Evolutionary conservation across 192 early-diverging fungal genomes (phyloP).

Genomic region (Podila horticola): DNA sequence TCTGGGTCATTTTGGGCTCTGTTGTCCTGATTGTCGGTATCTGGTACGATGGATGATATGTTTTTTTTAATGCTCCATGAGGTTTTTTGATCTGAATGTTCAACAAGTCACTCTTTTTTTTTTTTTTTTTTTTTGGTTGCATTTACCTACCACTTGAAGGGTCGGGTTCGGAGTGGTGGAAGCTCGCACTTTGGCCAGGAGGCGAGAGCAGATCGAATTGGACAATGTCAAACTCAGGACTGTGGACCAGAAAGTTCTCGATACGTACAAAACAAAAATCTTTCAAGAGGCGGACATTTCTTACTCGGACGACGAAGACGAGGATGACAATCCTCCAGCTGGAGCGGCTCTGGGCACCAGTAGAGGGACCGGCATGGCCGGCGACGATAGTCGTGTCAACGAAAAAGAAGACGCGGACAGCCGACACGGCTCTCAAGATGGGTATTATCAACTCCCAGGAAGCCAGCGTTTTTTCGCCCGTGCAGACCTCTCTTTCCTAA

Average conservation of each 20-base stretch:
- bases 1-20: conserved; percentile 37
- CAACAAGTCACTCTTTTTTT: neutral
- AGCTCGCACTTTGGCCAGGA: conserved; percentile 20
- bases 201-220: conserved; percentile 25
- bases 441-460: neutral
- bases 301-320: conserved; percentile 29
- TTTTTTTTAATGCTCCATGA: neutral
- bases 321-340: neutral
- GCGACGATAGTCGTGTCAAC: too few species aligned
- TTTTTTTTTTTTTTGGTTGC: neutral
- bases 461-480: conserved; percentile 19
- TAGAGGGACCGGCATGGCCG: too few species aligned
- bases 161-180: conserved; percentile 43
- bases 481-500: conserved; percentile 5
- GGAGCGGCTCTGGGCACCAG: neutral
- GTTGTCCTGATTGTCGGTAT: conserved; percentile 39
- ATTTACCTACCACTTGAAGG: conserved; percentile 1
- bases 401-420: neutral
- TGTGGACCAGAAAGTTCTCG: conserved; percentile 33
- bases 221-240: conserved; percentile 36
- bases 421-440: neutral
- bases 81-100: neutral
- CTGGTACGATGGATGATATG: conserved; percentile 17
- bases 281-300: conserved; percentile 36
- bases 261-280: conserved; percentile 31